These are phyloP conservation scores for Mucor irregularis DNA, from an alignment of 371 early-diverging fungal genomes.

Conservation along the genomic window DNA sequence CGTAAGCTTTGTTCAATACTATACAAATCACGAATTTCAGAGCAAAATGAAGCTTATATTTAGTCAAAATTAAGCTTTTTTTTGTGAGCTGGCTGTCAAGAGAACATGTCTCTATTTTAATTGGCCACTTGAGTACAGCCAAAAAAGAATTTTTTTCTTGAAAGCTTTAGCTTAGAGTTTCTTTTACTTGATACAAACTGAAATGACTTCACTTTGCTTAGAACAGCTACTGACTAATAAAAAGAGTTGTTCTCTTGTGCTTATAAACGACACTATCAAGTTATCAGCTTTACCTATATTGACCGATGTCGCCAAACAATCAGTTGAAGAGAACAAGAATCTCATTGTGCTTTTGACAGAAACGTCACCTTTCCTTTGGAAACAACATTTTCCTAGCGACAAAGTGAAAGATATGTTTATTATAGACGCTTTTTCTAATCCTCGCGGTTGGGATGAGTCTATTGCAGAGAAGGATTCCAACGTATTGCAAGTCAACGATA, in stretches of 20 bases:
- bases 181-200: background rate
- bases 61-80: too few species aligned
- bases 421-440: conserved; percentile 41
- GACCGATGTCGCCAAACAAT: conserved; percentile 24
- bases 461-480: background rate
- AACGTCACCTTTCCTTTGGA: conserved; percentile 37
- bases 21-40: too few species aligned
- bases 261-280: conserved; percentile 34
- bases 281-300: conserved; percentile 31
- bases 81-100: too few species aligned
- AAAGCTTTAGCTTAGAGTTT: background rate
- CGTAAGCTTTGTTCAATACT: too few species aligned
- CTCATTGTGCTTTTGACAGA: conserved; percentile 40
- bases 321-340: conserved; percentile 23
- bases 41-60: too few species aligned
- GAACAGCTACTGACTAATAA: conserved; percentile 42
- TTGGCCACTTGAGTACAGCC: too few species aligned
- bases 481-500: background rate
- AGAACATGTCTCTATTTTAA: too few species aligned
- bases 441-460: conserved; percentile 34
- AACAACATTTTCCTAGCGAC: background rate
- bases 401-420: conserved; percentile 15
- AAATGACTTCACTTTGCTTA: conserved; percentile 28
- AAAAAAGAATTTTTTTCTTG: too few species aligned
- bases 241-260: conserved; percentile 30